Conservation (phyloP, 2,329 filamentous ascomycete genomes). For the Graphilbum sp. region DNA sequence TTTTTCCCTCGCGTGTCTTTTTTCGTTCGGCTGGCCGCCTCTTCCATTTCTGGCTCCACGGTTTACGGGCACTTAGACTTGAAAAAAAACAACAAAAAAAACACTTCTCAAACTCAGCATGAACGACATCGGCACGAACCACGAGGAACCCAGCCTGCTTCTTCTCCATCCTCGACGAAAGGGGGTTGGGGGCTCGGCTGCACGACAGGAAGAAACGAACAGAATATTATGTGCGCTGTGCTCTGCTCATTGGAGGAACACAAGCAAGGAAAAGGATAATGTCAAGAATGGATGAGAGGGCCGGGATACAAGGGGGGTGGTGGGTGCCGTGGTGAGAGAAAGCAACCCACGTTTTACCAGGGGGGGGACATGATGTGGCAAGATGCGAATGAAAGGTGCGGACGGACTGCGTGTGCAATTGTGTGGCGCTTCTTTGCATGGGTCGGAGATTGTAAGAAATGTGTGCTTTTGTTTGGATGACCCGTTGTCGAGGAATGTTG, state of each 20-base stretch:
- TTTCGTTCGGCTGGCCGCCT: slow-evolving; percentile 8
- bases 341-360: no score
- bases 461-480: neutral
- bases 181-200: slow-evolving; percentile 2
- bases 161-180: slow-evolving; percentile 6
- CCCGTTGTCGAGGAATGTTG: no score
- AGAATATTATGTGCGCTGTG: no score
- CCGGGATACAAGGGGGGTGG: no score
- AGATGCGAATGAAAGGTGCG: no score
- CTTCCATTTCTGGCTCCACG: neutral
- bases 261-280: neutral
- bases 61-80: slow-evolving; percentile 3
- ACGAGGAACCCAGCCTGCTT: slow-evolving; percentile 6
- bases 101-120: slow-evolving; percentile 5
- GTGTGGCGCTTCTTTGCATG: no score
- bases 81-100: neutral
- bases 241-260: neutral
- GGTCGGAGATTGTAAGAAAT: neutral
- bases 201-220: no score
- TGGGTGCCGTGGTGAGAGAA: no score
- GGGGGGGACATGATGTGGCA: no score
- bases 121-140: no score
- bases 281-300: no score
- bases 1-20: neutral
- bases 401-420: neutral